Evolutionary conservation across 2,329 filamentous ascomycete species (phyloP).

Genomic region (Stagonosporopsis cucurbitacearum): DNA sequence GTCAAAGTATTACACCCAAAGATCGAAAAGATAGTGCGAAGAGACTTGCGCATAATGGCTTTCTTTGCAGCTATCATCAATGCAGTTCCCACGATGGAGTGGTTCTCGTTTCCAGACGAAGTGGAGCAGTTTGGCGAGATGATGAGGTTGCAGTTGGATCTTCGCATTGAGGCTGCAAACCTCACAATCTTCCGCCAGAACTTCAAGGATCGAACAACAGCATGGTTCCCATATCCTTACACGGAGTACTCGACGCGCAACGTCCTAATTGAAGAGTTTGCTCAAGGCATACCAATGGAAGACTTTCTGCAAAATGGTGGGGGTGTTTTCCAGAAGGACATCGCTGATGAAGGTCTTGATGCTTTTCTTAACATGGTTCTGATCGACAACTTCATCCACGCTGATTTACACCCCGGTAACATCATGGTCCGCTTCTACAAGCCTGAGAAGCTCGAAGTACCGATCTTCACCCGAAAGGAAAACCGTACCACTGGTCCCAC

Average conservation of each 20-base stretch:
- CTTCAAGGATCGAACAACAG: slow-evolving; percentile 86
- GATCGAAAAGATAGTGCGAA: slow-evolving; percentile 86
- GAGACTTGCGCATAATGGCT: slow-evolving; percentile 91
- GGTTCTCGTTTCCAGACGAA: slow-evolving; percentile 94
- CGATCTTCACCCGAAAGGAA: slow-evolving; percentile 54
- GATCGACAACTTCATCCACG: slow-evolving; percentile 97
- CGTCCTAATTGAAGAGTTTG: slow-evolving; percentile 94
- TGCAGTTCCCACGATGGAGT: slow-evolving; percentile 90
- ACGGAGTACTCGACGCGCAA: slow-evolving; percentile 89
- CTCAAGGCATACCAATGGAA: slow-evolving; percentile 88
- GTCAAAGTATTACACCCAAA: slow-evolving; percentile 94
- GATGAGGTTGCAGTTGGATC: slow-evolving; percentile 97
- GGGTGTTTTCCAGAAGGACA: slow-evolving; percentile 90
- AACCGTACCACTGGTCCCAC: slow-evolving; percentile 47
- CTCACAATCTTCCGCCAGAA: slow-evolving; percentile 86
- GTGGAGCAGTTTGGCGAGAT: slow-evolving; percentile 94
- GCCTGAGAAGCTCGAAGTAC: slow-evolving; percentile 73
- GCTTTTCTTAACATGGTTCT: slow-evolving; percentile 96
- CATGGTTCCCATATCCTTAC: slow-evolving; percentile 97
- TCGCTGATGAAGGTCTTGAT: slow-evolving; percentile 92
- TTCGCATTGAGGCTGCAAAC: slow-evolving; percentile 93
- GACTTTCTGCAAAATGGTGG: slow-evolving; percentile 92
- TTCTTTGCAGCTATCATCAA: slow-evolving; percentile 89
- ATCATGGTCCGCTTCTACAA: slow-evolving; percentile 99
- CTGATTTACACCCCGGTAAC: slow-evolving; percentile 94